Conservation (phyloP, 2,329 filamentous ascomycete species). For the Aspergillus alliaceus region DNA sequence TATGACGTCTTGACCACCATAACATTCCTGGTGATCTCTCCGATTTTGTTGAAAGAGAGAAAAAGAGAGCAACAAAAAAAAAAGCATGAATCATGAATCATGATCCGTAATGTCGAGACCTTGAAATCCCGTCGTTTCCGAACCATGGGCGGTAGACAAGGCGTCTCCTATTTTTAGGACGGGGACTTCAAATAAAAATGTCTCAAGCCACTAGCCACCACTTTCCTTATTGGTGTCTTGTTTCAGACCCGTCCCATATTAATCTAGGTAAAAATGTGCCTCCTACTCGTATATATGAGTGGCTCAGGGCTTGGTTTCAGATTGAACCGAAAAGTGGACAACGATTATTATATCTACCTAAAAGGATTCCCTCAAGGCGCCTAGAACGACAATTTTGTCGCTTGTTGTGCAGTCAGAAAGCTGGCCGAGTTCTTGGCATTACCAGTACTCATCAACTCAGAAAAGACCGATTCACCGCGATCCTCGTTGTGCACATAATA, state of each 20-base stretch:
- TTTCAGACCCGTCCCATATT: neutral
- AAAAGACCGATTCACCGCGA: neutral
- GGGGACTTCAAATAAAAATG: neutral
- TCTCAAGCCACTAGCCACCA: neutral
- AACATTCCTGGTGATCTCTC: neutral
- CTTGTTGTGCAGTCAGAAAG: neutral
- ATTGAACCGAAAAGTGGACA: neutral
- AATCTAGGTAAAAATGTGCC: neutral
- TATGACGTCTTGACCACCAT: slow-evolving; percentile 6
- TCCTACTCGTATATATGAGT: neutral
- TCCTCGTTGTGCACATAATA: slow-evolving; percentile 24
- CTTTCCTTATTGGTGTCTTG: neutral
- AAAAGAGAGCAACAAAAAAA: too few species aligned
- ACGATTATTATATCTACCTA: neutral
- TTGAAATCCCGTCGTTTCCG: neutral
- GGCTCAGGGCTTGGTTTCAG: neutral
- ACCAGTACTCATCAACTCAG: neutral
- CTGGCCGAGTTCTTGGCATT: slow-evolving; percentile 9
- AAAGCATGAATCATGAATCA: too few species aligned
- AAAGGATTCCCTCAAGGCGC: neutral
- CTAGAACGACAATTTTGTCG: neutral
- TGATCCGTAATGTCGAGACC: neutral
- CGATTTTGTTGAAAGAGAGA: too few species aligned
- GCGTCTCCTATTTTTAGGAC: slow-evolving; percentile 15
- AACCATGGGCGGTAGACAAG: slow-evolving; percentile 3